Evolutionary conservation across 257 asterid genomes (phyloP), one percentile per base, ranked within the genome.

Genomic region (Orobanche coerulescens): DNA sequence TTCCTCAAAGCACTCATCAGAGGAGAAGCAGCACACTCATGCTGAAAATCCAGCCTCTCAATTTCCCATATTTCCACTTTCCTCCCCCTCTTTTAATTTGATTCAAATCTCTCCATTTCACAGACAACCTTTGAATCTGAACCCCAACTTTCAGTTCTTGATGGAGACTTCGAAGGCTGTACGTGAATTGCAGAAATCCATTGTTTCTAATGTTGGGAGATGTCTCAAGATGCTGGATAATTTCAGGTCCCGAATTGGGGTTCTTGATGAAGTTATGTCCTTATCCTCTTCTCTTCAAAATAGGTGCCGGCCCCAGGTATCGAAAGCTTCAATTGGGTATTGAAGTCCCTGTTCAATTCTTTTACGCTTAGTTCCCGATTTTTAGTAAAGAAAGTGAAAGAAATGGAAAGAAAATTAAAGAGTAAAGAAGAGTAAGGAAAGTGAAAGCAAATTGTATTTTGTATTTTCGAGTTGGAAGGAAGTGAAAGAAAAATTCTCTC

Each of bases 301-400:
- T 67, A 58, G 73, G 67, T 47, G 62, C 67, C 85, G 73, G 67
- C 42, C 61, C 67, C 85, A 81, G 94, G 94, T 84, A 61, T 34
- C 16, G 22, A 49, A 22, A 47, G 36, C 36, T 30, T 4, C 36
- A 30, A 30, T 30, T 30, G 36, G 36, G 4, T 30, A 30, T 30
- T 30, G 36, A 6, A 30, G 36, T 1, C n/a, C 5, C 16, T 40
- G 16, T 13, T 44, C 24, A 44, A 0, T 44, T 15, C 16, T 15
- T 0, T 4, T 30, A 7, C 36, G 7, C 5, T 11, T 6, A 36
- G 42, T 36, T 36, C 1, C 42, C 6, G 6, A 36, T 9, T 2
- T 36, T 36, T 30, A 30, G 3, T 30, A 30, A 37, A n/a, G 14
- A n/a, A n/a, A n/a, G n/a, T n/a, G n/a, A n/a, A n/a, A n/a, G n/a